Percentiles rank a stretch among this genome's conserved stretches.
Evolutionary conservation across 2,329 filamentous ascomycete species (phyloP).

Genomic region (Trichoderma semiorbis): DNA sequence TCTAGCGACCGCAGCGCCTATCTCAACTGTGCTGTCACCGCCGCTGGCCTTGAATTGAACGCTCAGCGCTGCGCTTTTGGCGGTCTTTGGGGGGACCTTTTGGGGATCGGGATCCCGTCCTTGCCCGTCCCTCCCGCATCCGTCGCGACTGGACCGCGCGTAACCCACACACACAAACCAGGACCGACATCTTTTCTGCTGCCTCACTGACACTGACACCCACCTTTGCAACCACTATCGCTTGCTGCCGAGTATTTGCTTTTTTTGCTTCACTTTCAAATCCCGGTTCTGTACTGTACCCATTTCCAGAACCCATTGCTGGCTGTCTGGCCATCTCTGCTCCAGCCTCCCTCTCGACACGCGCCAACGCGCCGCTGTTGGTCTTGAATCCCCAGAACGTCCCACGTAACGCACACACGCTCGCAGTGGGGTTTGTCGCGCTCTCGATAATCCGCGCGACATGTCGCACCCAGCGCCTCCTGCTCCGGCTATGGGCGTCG

Average conservation of each 20-base stretch:
- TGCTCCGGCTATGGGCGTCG: background rate
- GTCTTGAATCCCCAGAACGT: background rate
- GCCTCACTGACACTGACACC: background rate
- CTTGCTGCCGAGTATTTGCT: background rate
- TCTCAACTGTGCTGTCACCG: background rate
- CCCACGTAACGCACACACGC: conserved; percentile 3
- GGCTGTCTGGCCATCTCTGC: background rate
- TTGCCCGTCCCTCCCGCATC: conserved; percentile 22
- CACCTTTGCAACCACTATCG: background rate
- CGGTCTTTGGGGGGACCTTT: background rate
- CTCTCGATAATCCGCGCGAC: conserved; percentile 16
- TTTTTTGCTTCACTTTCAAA: background rate
- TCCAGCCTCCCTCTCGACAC: background rate
- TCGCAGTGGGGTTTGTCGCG: conserved; percentile 20
- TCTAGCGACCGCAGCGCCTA: background rate
- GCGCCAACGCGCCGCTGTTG: conserved; percentile 5
- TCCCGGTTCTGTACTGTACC: background rate
- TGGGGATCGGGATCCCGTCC: conserved; percentile 15
- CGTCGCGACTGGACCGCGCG: conserved; percentile 33
- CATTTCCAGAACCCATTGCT: background rate
- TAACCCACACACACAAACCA: conserved; percentile 25
- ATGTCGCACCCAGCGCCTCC: conserved; percentile 20
- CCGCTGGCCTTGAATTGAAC: background rate
- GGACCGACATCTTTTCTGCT: background rate
- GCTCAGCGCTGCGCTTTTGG: background rate